Evolutionary conservation across 371 early-diverging fungal genomes (phyloP).

Genomic region (Circinella minor): DNA sequence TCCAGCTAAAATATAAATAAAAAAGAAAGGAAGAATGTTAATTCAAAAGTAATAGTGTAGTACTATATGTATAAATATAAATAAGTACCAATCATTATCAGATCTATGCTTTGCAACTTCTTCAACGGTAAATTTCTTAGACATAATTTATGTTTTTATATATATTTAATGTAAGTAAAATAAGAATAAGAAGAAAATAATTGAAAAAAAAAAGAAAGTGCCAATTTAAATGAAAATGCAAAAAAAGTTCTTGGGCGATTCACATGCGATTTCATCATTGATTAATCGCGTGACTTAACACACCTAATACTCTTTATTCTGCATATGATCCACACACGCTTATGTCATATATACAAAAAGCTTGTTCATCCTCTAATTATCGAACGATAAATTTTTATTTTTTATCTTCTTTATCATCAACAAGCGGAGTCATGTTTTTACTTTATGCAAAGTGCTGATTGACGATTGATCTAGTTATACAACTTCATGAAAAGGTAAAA

Average conservation of each 20-base stretch:
- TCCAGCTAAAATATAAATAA: constrained; percentile 64
- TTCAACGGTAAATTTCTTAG: constrained; percentile 60
- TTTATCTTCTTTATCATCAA: not conserved
- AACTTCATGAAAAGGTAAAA: too few species aligned
- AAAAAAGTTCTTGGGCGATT: constrained; percentile 1
- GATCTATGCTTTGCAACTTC: constrained; percentile 79
- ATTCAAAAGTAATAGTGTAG: too few species aligned
- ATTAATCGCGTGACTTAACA: constrained; percentile 8
- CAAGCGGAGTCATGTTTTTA: too few species aligned
- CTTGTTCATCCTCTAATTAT: too few species aligned
- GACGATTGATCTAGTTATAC: too few species aligned
- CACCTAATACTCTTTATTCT: not conserved
- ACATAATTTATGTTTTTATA: constrained; percentile 17
- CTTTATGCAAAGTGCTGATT: too few species aligned
- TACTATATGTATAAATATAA: too few species aligned
- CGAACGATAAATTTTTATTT: too few species aligned
- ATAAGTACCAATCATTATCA: constrained; percentile 66
- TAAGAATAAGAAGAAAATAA: constrained; percentile 6
- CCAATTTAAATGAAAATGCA: not conserved
- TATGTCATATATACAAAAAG: not conserved
- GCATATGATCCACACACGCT: constrained; percentile 10
- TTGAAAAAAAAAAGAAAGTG: not conserved
- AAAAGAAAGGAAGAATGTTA: too few species aligned
- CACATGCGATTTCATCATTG: constrained; percentile 2
- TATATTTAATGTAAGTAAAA: not conserved